These are phyloP conservation scores for Colletotrichum higginsianum DNA, from an alignment of 2,329 filamentous ascomycete species.

Conservation along the genomic window DNA sequence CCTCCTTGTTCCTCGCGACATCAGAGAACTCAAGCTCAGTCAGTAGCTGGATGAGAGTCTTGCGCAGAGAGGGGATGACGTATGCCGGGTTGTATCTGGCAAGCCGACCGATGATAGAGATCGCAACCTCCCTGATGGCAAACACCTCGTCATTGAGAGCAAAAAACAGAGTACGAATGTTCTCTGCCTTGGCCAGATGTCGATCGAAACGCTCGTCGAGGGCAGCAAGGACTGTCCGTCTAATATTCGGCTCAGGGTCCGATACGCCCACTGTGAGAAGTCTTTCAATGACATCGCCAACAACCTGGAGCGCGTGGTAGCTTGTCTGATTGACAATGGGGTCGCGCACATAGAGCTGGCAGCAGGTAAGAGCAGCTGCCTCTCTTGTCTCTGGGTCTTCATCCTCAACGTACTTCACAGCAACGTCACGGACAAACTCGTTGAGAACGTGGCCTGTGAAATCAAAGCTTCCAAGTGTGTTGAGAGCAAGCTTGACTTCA, in stretches of 20 bases:
- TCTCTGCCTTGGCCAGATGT: conserved; percentile 97
- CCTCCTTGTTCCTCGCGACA: conserved; percentile 93
- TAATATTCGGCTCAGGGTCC: conserved; percentile 90
- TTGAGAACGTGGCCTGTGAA: conserved; percentile 94
- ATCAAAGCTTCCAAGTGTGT: conserved; percentile 98
- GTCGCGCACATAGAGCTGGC: conserved; percentile 96
- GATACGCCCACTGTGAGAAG: conserved; percentile 95
- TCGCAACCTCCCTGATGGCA: conserved; percentile 91
- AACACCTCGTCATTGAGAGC: conserved; percentile 97
- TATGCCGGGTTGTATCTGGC: conserved; percentile 95
- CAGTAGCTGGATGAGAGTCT: conserved; percentile 94
- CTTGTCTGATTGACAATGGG: conserved; percentile 99
- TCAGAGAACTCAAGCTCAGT: conserved; percentile 98
- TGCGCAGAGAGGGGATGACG: conserved; percentile 94
- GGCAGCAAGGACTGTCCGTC: conserved; percentile 88
- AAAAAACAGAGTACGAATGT: conserved; percentile 94
- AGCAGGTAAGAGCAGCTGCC: conserved; percentile 95
- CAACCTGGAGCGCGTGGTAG: conserved; percentile 95
- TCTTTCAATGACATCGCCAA: conserved; percentile 97
- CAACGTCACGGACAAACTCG: conserved; percentile 98
- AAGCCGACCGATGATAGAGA: conserved; percentile 94
- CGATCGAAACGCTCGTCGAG: conserved; percentile 95
- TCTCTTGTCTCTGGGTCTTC: conserved; percentile 95
- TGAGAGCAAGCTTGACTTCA: conserved; percentile 92
- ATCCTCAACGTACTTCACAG: conserved; percentile 97